These are phyloP conservation scores for Prunus campanulata DNA, from an alignment of 306 rosid species.

Conservation along the genomic window DNA sequence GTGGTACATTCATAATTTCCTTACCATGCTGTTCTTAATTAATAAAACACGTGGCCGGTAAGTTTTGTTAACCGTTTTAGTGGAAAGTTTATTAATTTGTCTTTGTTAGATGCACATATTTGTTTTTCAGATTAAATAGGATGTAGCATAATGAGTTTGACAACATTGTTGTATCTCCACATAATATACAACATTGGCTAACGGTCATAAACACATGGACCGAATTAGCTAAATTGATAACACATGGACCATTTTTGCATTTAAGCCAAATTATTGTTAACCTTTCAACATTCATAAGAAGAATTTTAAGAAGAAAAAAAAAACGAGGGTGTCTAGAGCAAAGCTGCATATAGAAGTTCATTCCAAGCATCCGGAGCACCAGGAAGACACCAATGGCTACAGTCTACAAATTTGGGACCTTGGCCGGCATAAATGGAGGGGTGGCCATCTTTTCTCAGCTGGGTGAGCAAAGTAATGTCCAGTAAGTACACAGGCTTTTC, in stretches of 20 bases:
- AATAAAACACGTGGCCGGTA: no score
- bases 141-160: no score
- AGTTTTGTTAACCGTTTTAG: no score
- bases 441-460: constrained; percentile 68
- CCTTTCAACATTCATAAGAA: neutral
- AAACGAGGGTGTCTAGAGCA: constrained; percentile 8
- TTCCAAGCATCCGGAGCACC: constrained; percentile 85
- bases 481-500: constrained; percentile 35
- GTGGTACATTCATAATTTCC: no score
- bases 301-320: neutral
- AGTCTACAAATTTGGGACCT: constrained; percentile 38
- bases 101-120: no score
- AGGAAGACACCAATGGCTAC: constrained; percentile 74
- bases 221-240: no score
- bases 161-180: no score
- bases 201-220: accelerated
- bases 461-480: constrained; percentile 64
- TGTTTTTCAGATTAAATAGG: no score
- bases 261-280: neutral
- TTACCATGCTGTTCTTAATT: no score
- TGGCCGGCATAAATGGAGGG: constrained; percentile 56
- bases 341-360: constrained; percentile 54
- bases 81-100: no score
- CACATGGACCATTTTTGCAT: no score
- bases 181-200: no score